These are phyloP conservation scores for Yamadazyma aaseri DNA, from an alignment of 1,139 yeast species.

Conservation along the genomic window DNA sequence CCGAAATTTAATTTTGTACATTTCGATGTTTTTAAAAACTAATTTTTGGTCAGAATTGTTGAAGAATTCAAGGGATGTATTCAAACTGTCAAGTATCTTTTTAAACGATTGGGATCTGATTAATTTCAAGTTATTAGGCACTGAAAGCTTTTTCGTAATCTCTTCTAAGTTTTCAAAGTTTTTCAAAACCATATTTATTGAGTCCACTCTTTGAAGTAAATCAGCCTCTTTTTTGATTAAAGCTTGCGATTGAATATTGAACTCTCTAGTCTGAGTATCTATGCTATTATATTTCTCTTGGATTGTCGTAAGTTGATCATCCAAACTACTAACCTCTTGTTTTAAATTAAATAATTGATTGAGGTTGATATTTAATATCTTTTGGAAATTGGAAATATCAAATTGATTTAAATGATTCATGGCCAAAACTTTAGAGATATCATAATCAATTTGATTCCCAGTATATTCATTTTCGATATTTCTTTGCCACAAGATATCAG, in stretches of 20 bases:
- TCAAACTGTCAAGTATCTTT: slow-evolving; percentile 57
- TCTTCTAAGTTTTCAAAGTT: slow-evolving; percentile 71
- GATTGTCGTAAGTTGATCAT: slow-evolving; percentile 22
- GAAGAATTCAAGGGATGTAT: slow-evolving; percentile 45
- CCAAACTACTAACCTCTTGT: slow-evolving; percentile 39
- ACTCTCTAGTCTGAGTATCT: slow-evolving; percentile 57
- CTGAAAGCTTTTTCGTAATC: slow-evolving; percentile 66
- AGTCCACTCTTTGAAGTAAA: slow-evolving; percentile 42
- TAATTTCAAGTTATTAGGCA: slow-evolving; percentile 37
- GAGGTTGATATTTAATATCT: slow-evolving; percentile 35
- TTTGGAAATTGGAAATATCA: slow-evolving; percentile 38
- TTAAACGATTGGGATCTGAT: slow-evolving; percentile 52
- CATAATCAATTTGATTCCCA: slow-evolving; percentile 4
- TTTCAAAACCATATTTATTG: slow-evolving; percentile 52
- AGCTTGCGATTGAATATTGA: slow-evolving; percentile 57
- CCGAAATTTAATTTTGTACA: slow-evolving; percentile 70
- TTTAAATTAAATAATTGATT: slow-evolving; percentile 37
- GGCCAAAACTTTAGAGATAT: slow-evolving; percentile 2
- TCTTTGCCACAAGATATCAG: slow-evolving; percentile 28
- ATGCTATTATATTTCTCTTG: slow-evolving; percentile 55
- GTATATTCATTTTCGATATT: slow-evolving; percentile 28
- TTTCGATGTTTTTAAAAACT: slow-evolving; percentile 66
- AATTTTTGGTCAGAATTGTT: slow-evolving; percentile 13
- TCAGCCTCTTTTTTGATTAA: slow-evolving; percentile 52
- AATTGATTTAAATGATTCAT: slow-evolving; percentile 6